A percentile compares a stretch with the other conserved stretches of the same genome.
Evolutionary conservation across 148 eudicot genomes (phyloP).

Genomic region (Suaeda aralocaspica): DNA sequence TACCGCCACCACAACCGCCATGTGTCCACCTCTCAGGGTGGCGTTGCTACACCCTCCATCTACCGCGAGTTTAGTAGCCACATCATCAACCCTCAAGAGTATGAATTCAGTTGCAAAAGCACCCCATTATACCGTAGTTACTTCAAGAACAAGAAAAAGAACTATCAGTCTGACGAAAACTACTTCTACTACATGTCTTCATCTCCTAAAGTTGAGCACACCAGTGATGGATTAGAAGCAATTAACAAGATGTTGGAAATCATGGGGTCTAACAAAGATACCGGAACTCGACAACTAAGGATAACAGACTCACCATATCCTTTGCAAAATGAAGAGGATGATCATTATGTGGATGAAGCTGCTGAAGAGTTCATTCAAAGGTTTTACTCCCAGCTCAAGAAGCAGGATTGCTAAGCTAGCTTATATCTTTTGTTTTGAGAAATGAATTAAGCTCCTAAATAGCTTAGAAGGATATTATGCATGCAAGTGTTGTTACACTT

Average conservation of each 20-base stretch:
- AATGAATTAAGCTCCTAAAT: too few species aligned
- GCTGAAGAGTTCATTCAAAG: conserved; percentile 64
- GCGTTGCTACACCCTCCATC: not conserved
- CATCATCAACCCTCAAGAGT: conserved; percentile 1
- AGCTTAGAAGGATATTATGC: too few species aligned
- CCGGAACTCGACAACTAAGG: conserved; percentile 56
- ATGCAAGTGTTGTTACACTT: too few species aligned
- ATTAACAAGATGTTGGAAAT: conserved; percentile 34
- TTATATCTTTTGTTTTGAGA: too few species aligned
- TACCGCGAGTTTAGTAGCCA: not conserved
- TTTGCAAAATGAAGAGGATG: conserved; percentile 24
- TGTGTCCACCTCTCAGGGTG: conserved; percentile 19
- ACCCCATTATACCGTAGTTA: conserved; percentile 39
- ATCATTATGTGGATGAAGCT: conserved; percentile 46
- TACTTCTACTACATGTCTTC: conserved; percentile 8
- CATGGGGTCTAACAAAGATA: conserved; percentile 26
- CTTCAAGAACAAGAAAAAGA: conserved; percentile 5
- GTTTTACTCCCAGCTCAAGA: conserved; percentile 51
- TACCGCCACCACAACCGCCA: conserved; percentile 35
- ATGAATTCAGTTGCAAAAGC: conserved; percentile 64
- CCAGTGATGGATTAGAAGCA: not conserved
- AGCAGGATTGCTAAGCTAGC: conserved; percentile 23
- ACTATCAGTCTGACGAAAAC: too few species aligned
- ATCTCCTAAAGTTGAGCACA: not conserved
- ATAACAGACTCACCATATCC: conserved; percentile 74